A percentile compares a stretch with the other conserved stretches of the same genome.
phyloP scores from a whole-genome alignment of 129 eudicot genomes.

The Tagetes patula region DNA sequence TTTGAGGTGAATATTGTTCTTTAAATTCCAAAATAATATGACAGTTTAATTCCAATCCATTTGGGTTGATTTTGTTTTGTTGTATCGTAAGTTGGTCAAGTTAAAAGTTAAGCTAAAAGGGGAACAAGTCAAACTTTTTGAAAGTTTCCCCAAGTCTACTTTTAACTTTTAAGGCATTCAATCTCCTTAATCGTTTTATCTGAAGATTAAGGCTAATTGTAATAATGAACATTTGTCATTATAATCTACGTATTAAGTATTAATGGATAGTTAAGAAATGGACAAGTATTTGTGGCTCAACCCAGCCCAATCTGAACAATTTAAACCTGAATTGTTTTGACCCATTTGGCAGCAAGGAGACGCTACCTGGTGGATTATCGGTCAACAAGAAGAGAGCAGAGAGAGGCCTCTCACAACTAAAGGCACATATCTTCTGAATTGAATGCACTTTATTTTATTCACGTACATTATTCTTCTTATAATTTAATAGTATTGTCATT shows the following conservation, averaged over 20 bases:
- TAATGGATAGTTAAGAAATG: not conserved
- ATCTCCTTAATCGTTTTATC: not conserved
- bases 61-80: not conserved
- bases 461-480: not conserved
- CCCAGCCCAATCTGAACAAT: not conserved
- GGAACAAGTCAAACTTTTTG: not conserved
- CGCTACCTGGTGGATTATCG: conserved; percentile 80
- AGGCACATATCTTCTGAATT: conserved; percentile 42
- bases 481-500: not conserved
- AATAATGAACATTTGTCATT: not conserved
- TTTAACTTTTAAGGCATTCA: not conserved
- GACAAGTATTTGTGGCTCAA: not conserved
- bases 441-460: not conserved
- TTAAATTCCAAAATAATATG: not conserved
- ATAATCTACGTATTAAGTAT: not conserved
- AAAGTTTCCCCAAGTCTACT: not conserved
- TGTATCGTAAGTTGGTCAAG: not conserved
- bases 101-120: not conserved
- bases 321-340: not conserved
- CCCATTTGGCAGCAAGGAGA: conserved; percentile 77
- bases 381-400: conserved; percentile 90
- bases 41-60: not conserved
- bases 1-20: not conserved
- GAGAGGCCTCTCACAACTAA: conserved; percentile 74
- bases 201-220: not conserved